Base-by-base conservation (phyloP, 1,284 basidiomycete genomes). In the Stereum hirsutum region DNA sequence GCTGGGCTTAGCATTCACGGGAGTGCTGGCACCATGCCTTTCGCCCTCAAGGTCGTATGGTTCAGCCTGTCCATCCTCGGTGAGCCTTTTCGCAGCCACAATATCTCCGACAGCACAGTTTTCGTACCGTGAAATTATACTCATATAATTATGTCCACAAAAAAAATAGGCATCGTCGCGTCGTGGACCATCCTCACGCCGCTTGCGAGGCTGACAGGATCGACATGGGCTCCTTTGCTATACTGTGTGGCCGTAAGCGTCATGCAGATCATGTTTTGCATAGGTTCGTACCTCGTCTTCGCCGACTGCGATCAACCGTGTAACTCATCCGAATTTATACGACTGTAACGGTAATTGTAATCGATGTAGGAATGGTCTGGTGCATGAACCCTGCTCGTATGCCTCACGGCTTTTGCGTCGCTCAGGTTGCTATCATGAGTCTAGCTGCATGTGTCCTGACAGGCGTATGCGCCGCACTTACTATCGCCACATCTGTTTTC, bases 281-380 rank as follows among this genome's bases (percentile, higher is more conserved):
- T 61, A 21, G 66, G 68, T 65, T 38, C 39, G 62, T 51, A 6
- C 4, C 30, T 7, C 6, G 25, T 15, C 17, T n/a, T n/a, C n/a
- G n/a, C n/a, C n/a, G n/a, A n/a, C n/a, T n/a, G n/a, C n/a, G n/a
- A n/a, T n/a, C n/a, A n/a, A n/a, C n/a, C n/a, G n/a, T n/a, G n/a
- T n/a, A n/a, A n/a, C n/a, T n/a, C n/a, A n/a, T n/a, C n/a, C n/a
- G n/a, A n/a, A n/a, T n/a, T n/a, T n/a, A n/a, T n/a, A n/a, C n/a
- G n/a, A n/a, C n/a, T n/a, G n/a, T n/a, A n/a, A n/a, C n/a, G n/a
- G n/a, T n/a, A n/a, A n/a, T n/a, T n/a, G n/a, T n/a, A n/a, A n/a
- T n/a, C n/a, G n/a, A n/a, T 26, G 6, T 39, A 82, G 81, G 80
- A 7, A 68, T 83, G 56, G 65, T 77, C 17, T 81, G 77, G 68